A percentile compares a stretch with the other conserved stretches of the same genome.
phyloP scores from a whole-genome alignment of 192 early-diverging fungal genomes.

The Coemansia sp. region DNA sequence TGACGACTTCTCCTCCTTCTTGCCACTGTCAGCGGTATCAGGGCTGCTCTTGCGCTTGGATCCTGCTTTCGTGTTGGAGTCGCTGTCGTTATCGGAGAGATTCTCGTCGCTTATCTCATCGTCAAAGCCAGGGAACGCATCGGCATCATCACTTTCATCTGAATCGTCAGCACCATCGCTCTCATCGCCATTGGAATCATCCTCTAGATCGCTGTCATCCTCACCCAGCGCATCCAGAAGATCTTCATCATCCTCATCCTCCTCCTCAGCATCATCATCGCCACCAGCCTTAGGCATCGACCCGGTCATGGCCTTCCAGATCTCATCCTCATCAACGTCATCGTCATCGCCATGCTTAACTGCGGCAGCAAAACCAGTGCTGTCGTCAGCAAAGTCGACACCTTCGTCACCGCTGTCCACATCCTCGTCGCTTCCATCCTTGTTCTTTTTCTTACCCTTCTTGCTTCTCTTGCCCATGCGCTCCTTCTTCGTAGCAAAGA shows the following conservation, averaged over 20 bases:
- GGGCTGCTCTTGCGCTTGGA: constrained; percentile 40
- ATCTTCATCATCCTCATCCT: constrained; percentile 47
- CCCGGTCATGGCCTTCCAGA: constrained; percentile 84
- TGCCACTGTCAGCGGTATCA: constrained; percentile 7
- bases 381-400: constrained; percentile 50
- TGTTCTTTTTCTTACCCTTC: constrained; percentile 43
- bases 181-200: constrained; percentile 49
- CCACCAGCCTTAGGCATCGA: constrained; percentile 62
- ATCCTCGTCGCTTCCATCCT: neutral
- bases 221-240: constrained; percentile 54
- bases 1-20: constrained; percentile 18
- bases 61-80: constrained; percentile 13
- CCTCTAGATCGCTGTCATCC: constrained; percentile 41
- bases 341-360: constrained; percentile 30
- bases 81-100: constrained; percentile 4
- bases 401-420: constrained; percentile 45
- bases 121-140: constrained; percentile 33
- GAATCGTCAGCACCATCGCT: constrained; percentile 53
- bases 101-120: constrained; percentile 20
- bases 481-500: constrained; percentile 46
- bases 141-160: constrained; percentile 59
- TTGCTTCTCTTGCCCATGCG: constrained; percentile 40
- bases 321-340: constrained; percentile 77
- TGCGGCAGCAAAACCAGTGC: constrained; percentile 45
- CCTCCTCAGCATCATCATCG: constrained; percentile 56